A percentile compares a stretch with the other conserved stretches of the same genome.
Conservation (phyloP, 1,284 basidiomycete genomes). For the Moesziomyces sp. region DNA sequence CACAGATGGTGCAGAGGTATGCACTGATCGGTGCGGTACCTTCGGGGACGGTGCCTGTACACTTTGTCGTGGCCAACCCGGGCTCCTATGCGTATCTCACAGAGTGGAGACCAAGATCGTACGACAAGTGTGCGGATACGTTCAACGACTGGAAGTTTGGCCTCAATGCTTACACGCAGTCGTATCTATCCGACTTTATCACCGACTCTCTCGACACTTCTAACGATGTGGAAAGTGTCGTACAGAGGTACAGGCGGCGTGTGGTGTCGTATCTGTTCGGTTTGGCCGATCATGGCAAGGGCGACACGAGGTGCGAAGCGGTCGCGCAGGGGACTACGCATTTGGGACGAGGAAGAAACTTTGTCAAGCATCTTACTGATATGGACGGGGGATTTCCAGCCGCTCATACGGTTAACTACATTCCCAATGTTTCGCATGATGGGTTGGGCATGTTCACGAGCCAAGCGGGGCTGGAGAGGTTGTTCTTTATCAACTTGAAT, state of each 20-base stretch:
- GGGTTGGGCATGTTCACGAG: constrained; percentile 47
- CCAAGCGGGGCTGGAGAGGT: constrained; percentile 37
- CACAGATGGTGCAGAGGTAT: constrained; percentile 53
- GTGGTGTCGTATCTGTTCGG: constrained; percentile 51
- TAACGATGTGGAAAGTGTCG: constrained; percentile 46
- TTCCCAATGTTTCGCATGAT: constrained; percentile 40
- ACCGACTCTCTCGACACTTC: constrained; percentile 32
- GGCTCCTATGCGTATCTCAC: constrained; percentile 50
- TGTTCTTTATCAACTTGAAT: constrained; percentile 52
- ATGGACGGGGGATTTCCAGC: constrained; percentile 36
- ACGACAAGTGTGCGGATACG: constrained; percentile 25
- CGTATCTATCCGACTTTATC: constrained; percentile 50
- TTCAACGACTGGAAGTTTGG: constrained; percentile 57
- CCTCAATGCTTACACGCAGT: constrained; percentile 31
- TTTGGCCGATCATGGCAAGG: constrained; percentile 34
- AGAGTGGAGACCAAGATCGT: constrained; percentile 27
- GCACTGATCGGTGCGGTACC: constrained; percentile 50
- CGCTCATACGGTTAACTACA: constrained; percentile 45
- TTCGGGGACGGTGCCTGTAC: constrained; percentile 36
- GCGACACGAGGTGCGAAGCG: constrained; percentile 49
- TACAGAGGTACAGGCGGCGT: constrained; percentile 33
- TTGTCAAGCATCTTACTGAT: constrained; percentile 25
- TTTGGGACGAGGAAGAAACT: constrained; percentile 45
- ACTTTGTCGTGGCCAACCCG: constrained; percentile 57
- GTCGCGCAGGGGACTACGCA: constrained; percentile 43